Percentiles rank a stretch among this genome's conserved stretches.
Evolutionary conservation across 2,329 filamentous ascomycete genomes (phyloP).

Genomic region (Pestalotiopsis sp.): DNA sequence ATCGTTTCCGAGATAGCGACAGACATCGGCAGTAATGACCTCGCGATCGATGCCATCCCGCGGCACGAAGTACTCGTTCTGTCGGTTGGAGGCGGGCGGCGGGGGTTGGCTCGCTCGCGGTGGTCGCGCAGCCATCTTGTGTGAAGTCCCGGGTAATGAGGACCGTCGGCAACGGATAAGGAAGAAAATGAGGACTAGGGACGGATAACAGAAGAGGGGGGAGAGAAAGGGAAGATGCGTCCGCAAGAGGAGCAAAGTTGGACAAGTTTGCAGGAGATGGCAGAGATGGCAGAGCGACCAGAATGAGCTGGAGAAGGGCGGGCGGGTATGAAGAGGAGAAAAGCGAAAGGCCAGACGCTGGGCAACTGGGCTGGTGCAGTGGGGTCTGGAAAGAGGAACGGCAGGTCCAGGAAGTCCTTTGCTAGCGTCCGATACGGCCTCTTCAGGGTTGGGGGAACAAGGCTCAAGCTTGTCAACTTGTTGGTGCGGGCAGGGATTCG

Average conservation of each 20-base stretch:
- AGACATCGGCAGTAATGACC: conserved; percentile 83
- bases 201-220: conserved; percentile 15
- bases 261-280: conserved; percentile 20
- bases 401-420: conserved; percentile 5
- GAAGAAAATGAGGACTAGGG: conserved; percentile 11
- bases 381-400: conserved; percentile 20
- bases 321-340: conserved; percentile 32
- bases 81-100: conserved; percentile 47
- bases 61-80: conserved; percentile 81
- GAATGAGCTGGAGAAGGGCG: conserved; percentile 23
- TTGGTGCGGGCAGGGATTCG: conserved; percentile 13
- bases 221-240: conserved; percentile 14
- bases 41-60: conserved; percentile 81
- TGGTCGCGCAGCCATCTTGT: conserved; percentile 38
- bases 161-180: conserved; percentile 8
- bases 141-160: conserved; percentile 12
- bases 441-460: conserved; percentile 15
- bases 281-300: conserved; percentile 20
- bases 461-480: conserved; percentile 13
- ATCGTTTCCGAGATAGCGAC: conserved; percentile 82
- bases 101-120: conserved; percentile 36
- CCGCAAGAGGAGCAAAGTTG: conserved; percentile 21
- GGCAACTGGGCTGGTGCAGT: conserved; percentile 18
- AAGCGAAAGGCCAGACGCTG: conserved; percentile 28
- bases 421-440: conserved; percentile 12